Evolutionary conservation across 148 eudicot species (phyloP).

Genomic region (Camellia granthamiana): DNA sequence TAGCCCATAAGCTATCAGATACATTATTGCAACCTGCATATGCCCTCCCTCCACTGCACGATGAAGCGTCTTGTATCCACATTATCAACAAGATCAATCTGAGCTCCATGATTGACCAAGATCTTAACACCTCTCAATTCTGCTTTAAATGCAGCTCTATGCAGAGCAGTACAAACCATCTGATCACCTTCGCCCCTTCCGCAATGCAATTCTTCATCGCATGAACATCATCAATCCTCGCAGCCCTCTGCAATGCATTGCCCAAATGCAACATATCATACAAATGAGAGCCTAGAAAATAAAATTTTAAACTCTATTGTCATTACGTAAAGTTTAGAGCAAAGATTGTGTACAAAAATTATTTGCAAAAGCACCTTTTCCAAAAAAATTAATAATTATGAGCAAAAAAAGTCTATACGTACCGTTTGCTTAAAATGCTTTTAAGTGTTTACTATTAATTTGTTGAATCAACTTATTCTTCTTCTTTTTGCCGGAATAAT

Average conservation of each 20-base stretch:
- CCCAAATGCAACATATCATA: slow-evolving; percentile 34
- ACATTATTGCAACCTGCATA: slow-evolving; percentile 23
- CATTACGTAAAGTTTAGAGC: too few relatives aligned
- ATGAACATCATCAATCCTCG: slow-evolving; percentile 30
- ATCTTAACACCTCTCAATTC: slow-evolving; percentile 36
- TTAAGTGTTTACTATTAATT: too few relatives aligned
- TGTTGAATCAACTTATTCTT: too few relatives aligned
- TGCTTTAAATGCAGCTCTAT: slow-evolving; percentile 51
- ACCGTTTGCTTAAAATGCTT: too few relatives aligned
- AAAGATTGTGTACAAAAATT: too few relatives aligned
- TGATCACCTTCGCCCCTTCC: slow-evolving; percentile 39
- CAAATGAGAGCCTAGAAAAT: not conserved
- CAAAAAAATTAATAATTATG: too few relatives aligned
- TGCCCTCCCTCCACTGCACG: slow-evolving; percentile 43
- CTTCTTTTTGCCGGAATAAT: too few relatives aligned
- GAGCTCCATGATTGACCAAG: slow-evolving; percentile 38
- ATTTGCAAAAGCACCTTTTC: too few relatives aligned
- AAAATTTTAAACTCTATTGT: too few relatives aligned
- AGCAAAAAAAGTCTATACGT: too few relatives aligned
- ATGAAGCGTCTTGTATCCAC: slow-evolving; percentile 33
- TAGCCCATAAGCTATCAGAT: slow-evolving; percentile 38
- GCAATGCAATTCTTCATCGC: slow-evolving; percentile 33
- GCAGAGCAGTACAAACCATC: slow-evolving; percentile 55
- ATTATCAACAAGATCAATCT: slow-evolving; percentile 28
- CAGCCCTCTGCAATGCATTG: slow-evolving; percentile 40